Percentiles rank a stretch among this genome's conserved stretches.
These are phyloP conservation scores for Cutaneotrichosporon sp. DNA, from an alignment of 1,284 basidiomycete genomes.

Conservation along the genomic window DNA sequence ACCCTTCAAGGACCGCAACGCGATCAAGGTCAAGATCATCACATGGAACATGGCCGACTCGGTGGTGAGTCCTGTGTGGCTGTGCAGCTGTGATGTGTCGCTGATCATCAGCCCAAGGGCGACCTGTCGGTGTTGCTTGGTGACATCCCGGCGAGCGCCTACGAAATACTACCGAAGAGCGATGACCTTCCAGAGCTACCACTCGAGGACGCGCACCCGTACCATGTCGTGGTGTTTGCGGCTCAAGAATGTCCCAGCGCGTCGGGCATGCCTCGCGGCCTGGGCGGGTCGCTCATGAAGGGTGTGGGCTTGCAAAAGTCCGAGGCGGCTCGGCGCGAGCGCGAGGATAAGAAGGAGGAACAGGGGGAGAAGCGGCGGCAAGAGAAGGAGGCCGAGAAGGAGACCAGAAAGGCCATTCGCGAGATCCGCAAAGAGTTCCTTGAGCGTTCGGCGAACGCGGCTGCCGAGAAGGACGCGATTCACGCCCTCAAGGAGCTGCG, in stretches of 20 bases:
- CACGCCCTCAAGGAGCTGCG: slow-evolving; percentile 14
- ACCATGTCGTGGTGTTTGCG: slow-evolving; percentile 58
- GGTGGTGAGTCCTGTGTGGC: slow-evolving; percentile 42
- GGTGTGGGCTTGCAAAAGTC: slow-evolving; percentile 43
- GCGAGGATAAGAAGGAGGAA: slow-evolving; percentile 23
- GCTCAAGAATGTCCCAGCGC: slow-evolving; percentile 56
- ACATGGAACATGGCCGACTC: slow-evolving; percentile 59
- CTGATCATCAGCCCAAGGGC: slow-evolving; percentile 51
- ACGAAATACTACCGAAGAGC: slow-evolving; percentile 35
- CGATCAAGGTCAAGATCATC: slow-evolving; percentile 57
- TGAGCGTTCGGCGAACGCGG: neutral
- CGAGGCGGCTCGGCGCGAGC: slow-evolving; percentile 30
- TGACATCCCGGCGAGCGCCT: slow-evolving; percentile 47
- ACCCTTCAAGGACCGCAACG: slow-evolving; percentile 34
- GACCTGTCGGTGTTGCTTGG: slow-evolving; percentile 57
- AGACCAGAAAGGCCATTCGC: slow-evolving; percentile 24
- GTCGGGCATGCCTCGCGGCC: slow-evolving; percentile 51
- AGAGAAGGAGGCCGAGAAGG: slow-evolving; percentile 22
- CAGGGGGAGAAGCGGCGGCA: slow-evolving; percentile 21
- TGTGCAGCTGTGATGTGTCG: neutral
- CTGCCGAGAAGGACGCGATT: neutral
- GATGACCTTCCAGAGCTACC: slow-evolving; percentile 34
- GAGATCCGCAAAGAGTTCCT: slow-evolving; percentile 3
- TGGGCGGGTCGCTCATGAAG: slow-evolving; percentile 52
- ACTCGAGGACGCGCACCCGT: slow-evolving; percentile 53